These are phyloP conservation scores for Fabrea salina DNA, from an alignment of 169 alveolate species.

Conservation along the genomic window DNA sequence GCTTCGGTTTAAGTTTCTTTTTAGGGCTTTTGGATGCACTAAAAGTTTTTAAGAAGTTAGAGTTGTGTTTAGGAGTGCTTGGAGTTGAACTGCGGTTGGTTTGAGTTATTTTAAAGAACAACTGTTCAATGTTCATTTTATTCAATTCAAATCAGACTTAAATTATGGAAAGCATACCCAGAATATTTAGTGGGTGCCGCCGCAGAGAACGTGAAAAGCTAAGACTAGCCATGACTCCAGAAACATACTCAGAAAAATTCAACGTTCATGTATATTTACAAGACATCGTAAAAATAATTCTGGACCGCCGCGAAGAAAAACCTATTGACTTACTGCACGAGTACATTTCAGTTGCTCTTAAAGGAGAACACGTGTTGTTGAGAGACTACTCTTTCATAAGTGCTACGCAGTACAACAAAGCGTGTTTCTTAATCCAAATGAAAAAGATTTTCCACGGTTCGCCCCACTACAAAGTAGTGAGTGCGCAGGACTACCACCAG, in stretches of 20 bases:
- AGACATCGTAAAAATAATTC: constrained; percentile 55
- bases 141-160: too few relatives aligned
- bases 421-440: constrained; percentile 55
- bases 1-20: too few relatives aligned
- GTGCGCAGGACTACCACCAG: constrained; percentile 64
- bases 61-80: too few relatives aligned
- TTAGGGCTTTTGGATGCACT: too few relatives aligned
- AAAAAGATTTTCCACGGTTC: constrained; percentile 56
- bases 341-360: constrained; percentile 48
- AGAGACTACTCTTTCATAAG: constrained; percentile 61
- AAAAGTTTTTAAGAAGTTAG: too few relatives aligned
- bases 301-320: constrained; percentile 66
- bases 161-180: neutral
- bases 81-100: too few relatives aligned
- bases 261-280: constrained; percentile 47
- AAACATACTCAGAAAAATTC: constrained; percentile 51
- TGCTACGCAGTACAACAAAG: constrained; percentile 55
- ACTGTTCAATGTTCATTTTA: too few relatives aligned
- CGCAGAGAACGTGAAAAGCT: neutral
- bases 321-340: constrained; percentile 51
- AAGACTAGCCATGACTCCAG: constrained; percentile 20
- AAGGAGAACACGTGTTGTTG: constrained; percentile 64
- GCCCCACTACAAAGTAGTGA: constrained; percentile 52
- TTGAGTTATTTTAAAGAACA: too few relatives aligned
- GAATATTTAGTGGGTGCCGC: constrained; percentile 10